phyloP scores from a whole-genome alignment of 441 rosid genomes.

The Pelargonium citronellum region DNA sequence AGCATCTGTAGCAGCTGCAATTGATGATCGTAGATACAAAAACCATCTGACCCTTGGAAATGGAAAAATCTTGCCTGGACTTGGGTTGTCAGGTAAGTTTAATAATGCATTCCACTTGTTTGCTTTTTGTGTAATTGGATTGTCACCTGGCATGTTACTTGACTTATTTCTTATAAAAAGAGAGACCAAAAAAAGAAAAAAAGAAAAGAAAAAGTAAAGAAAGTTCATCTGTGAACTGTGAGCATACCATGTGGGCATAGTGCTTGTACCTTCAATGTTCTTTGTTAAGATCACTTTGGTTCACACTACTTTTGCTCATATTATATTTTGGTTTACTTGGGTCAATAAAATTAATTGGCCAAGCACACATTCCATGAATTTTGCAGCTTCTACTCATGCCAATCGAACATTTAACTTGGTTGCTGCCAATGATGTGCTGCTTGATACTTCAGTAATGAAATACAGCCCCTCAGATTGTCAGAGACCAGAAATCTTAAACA shows the following conservation, averaged over 20 bases:
- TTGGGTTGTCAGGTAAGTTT: constrained; percentile 81
- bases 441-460: constrained; percentile 24
- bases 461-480: constrained; percentile 28
- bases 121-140: background rate
- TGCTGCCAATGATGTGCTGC: constrained; percentile 81
- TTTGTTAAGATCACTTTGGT: background rate
- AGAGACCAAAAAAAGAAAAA: background rate
- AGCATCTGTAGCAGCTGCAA: constrained; percentile 90
- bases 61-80: constrained; percentile 75
- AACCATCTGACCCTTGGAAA: constrained; percentile 84
- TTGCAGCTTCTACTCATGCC: constrained; percentile 66
- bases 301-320: background rate
- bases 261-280: background rate
- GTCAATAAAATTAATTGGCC: too few relatives aligned
- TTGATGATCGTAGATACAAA: constrained; percentile 93
- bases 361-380: too few relatives aligned
- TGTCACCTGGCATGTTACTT: background rate
- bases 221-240: background rate
- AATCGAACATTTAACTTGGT: constrained; percentile 26
- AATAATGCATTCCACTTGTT: background rate
- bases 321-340: background rate
- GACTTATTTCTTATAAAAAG: background rate
- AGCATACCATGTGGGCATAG: background rate
- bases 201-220: background rate
- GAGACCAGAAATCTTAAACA: constrained; percentile 27